Evolutionary conservation across 2,329 filamentous ascomycete genomes (phyloP), one percentile per base, ranked within the genome.

Genomic region (Chrysoporthe austroafricana): DNA sequence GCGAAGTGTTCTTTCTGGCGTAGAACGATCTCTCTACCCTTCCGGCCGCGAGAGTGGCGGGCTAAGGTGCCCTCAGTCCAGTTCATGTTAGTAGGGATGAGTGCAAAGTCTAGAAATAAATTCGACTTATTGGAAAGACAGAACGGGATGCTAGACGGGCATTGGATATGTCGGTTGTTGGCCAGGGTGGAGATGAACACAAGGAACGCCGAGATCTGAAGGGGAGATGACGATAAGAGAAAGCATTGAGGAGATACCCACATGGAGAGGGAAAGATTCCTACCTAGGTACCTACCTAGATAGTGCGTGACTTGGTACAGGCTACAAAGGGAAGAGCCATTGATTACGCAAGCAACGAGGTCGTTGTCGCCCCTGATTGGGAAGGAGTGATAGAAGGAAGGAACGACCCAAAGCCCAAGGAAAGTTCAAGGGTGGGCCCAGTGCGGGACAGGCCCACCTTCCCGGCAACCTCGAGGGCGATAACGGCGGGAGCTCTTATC

Each of bases 1-100:
- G 82, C 82, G 68, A 84, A 84, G 70, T 84, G 79, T 61, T 82
- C 77, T 70, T 79, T 83, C 70, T 84, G 82, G n/a, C 76, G 77
- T n/a, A 75, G 73, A 43, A 77, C 73, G 34, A 76, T 70, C 26
- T 76, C 73, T 56, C 78, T 80, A 63, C 75, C 76, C 67, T 76
- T 73, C 50, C 73, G 74, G 48, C 74, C 74, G 11, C 76, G 79
- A 68, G 77, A 78, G 72, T 82, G 78, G 68, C 81, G 81, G 52
- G 79, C 77, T 54, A 84, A 76, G 60, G 76, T 81, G 39, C 82
- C 81, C 70, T 83, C 83, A 2, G 82, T 84, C 82, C 82, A 85
- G 72, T 85, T 85, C 83, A 85, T 85, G 64, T 26, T 64, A 50
- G 56, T 26, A 42, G 46, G 39, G 2, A 5, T 43, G n/a, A 1